Conservation (phyloP, 2,329 filamentous ascomycete species). For the Diplodia sapinea region DNA sequence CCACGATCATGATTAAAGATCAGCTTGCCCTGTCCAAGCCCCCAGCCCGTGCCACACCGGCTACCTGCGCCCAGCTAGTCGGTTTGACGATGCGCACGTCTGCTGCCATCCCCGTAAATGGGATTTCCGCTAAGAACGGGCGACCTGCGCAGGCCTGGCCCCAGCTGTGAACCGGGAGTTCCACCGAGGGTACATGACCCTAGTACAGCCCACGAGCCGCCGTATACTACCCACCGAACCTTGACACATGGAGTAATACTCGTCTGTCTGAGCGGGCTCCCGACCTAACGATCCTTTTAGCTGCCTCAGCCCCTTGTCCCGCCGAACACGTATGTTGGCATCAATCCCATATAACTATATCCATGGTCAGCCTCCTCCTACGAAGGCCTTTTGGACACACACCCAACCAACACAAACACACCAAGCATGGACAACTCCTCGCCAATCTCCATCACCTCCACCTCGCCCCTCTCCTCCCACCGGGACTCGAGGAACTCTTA, state of each 20-base stretch:
- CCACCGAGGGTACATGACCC: conserved; percentile 31
- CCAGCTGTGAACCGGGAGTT: conserved; percentile 30
- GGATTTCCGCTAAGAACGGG: conserved; percentile 30
- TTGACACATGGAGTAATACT: conserved; percentile 32
- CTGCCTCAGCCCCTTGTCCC: conserved; percentile 31
- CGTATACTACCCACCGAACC: conserved; percentile 32
- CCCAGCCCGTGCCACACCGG: conserved; percentile 43
- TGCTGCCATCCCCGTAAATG: conserved; percentile 33
- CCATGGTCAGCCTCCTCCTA: conserved; percentile 16
- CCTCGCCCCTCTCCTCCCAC: conserved; percentile 34
- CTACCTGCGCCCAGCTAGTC: conserved; percentile 31
- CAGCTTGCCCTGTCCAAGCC: conserved; percentile 43
- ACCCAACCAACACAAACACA: conserved; percentile 26
- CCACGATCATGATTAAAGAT: conserved; percentile 42
- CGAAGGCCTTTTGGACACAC: conserved; percentile 20
- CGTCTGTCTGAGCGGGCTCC: conserved; percentile 30
- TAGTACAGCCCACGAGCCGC: conserved; percentile 31
- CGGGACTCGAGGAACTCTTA: conserved; percentile 44
- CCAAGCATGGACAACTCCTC: conserved; percentile 40
- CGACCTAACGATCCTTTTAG: conserved; percentile 31
- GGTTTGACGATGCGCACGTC: conserved; percentile 31
- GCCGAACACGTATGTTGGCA: conserved; percentile 29
- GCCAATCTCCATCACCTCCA: conserved; percentile 24
- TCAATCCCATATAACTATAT: conserved; percentile 30
- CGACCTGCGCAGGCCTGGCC: conserved; percentile 31